Evolutionary conservation across 805 yeast genomes (phyloP).

Genomic region (Pichia paraexigua): DNA sequence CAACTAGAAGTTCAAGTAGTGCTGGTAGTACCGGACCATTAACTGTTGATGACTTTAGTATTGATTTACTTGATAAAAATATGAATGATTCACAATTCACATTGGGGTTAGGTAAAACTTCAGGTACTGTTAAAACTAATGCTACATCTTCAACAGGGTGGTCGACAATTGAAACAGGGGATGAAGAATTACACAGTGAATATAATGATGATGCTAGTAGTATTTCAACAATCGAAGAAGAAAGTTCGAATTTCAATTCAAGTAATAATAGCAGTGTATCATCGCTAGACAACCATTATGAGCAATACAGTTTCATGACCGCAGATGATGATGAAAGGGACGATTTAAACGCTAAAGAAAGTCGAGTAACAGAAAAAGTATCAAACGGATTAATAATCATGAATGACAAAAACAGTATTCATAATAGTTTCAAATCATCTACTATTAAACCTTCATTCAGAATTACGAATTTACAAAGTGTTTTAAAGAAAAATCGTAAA

Average conservation of each 20-base stretch:
- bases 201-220: background rate
- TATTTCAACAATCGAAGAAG: conserved; percentile 5
- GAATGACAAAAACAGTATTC: background rate
- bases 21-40: background rate
- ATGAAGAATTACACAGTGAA: background rate
- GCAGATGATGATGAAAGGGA: background rate
- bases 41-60: background rate
- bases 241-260: background rate
- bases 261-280: background rate
- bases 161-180: background rate
- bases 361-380: background rate
- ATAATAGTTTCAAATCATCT: background rate
- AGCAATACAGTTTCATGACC: background rate
- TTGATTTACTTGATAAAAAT: background rate
- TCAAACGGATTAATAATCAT: background rate
- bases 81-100: background rate
- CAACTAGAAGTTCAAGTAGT: background rate
- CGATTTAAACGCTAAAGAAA: background rate
- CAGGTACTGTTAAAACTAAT: background rate
- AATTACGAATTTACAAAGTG: background rate
- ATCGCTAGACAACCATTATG: background rate
- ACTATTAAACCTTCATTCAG: background rate
- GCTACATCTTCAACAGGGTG: background rate
- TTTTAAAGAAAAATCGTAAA: background rate
- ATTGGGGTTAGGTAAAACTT: background rate